A percentile compares a stretch with the other conserved stretches of the same genome.
phyloP scores from a whole-genome alignment of 306 rosid genomes.

The Sechiopsis laciniata region DNA sequence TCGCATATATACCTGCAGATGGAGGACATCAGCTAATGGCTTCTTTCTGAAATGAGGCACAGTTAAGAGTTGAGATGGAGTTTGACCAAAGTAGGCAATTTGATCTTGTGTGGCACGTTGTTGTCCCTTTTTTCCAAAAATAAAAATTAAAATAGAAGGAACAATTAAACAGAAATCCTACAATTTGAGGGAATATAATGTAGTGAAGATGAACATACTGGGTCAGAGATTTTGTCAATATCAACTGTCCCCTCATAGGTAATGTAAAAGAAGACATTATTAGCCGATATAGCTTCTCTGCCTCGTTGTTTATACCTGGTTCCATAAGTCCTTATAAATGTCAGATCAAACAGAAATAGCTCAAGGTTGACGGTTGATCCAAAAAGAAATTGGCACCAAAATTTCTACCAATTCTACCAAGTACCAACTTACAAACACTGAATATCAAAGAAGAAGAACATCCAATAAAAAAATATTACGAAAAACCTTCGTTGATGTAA shows the following conservation, averaged over 20 bases:
- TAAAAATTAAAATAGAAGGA: conserved; percentile 2
- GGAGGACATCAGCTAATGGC: conserved; percentile 77
- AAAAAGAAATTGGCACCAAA: conserved; percentile 12
- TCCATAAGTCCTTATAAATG: conserved; percentile 27
- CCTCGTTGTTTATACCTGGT: conserved; percentile 93
- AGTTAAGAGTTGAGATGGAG: conserved; percentile 90
- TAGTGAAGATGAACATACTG: conserved; percentile 50
- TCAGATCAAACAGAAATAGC: conserved; percentile 20
- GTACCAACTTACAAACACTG: conserved; percentile 25
- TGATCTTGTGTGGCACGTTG: conserved; percentile 91
- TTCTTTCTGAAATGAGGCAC: conserved; percentile 74
- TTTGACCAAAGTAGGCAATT: conserved; percentile 97
- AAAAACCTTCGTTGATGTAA: not conserved
- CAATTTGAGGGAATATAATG: conserved; percentile 23
- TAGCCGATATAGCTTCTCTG: conserved; percentile 77
- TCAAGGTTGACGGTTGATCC: conserved; percentile 21
- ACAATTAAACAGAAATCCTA: conserved; percentile 12
- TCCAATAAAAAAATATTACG: conserved; percentile 8
- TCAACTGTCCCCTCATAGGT: conserved; percentile 94
- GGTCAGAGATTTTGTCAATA: conserved; percentile 87
- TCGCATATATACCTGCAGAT: conserved; percentile 67
- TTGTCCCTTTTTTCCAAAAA: conserved; percentile 57
- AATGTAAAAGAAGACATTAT: conserved; percentile 86
- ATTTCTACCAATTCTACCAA: conserved; percentile 10
- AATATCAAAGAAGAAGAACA: conserved; percentile 21